A percentile compares a stretch with the other conserved stretches of the same genome.
Conservation (phyloP, 1,284 basidiomycete species). For the Ceratobasidium sp. region DNA sequence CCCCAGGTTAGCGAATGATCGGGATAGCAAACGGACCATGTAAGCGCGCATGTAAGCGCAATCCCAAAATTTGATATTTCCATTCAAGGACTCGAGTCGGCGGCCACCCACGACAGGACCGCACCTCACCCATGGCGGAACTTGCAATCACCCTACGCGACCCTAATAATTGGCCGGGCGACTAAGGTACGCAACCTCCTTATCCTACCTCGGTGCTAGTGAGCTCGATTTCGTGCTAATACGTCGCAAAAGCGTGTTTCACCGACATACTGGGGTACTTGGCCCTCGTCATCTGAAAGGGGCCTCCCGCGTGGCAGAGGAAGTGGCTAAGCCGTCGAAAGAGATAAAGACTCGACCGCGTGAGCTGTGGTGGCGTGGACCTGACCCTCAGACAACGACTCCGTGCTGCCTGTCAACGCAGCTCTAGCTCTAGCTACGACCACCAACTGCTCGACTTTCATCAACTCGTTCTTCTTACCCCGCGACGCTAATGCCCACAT, state of each 20-base stretch:
- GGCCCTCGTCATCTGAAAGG: background rate
- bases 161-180: slow-evolving; percentile 12
- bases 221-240: slow-evolving; percentile 23
- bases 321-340: slow-evolving; percentile 8
- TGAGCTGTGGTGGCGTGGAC: slow-evolving; percentile 27
- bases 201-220: slow-evolving; percentile 16
- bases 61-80: background rate
- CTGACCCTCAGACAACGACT: slow-evolving; percentile 15
- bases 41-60: background rate
- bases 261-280: slow-evolving; percentile 7
- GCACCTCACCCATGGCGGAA: slow-evolving; percentile 13
- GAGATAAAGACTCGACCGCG: slow-evolving; percentile 25
- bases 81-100: slow-evolving; percentile 9
- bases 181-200: background rate
- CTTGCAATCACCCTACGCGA: slow-evolving; percentile 13
- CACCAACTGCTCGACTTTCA: background rate
- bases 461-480: background rate
- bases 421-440: slow-evolving; percentile 10
- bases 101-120: slow-evolving; percentile 16
- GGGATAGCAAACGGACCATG: background rate
- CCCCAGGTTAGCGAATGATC: background rate
- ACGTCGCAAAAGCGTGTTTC: slow-evolving; percentile 14
- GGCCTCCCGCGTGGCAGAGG: background rate
- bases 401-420: slow-evolving; percentile 25
- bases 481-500: slow-evolving; percentile 4